Evolutionary conservation across 2,329 filamentous ascomycete species (phyloP), one percentile per base, ranked within the genome.

Genomic region (Exophiala alcalophila): DNA sequence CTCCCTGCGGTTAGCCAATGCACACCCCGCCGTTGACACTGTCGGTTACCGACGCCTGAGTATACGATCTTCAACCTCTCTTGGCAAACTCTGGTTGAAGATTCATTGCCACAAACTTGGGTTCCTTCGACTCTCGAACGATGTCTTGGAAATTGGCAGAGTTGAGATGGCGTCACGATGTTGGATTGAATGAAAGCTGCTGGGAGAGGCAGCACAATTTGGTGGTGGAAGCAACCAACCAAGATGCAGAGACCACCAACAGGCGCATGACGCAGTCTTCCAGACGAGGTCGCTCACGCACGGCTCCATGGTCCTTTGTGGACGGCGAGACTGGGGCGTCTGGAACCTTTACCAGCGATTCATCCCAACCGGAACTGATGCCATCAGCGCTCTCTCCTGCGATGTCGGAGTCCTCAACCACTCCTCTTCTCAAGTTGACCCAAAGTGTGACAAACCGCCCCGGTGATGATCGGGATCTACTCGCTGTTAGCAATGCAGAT

Each of bases 111-210:
- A n/a, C n/a, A n/a, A n/a, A n/a, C n/a, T n/a, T n/a, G n/a, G n/a
- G n/a, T n/a, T n/a, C n/a, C n/a, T n/a, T 23, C 12, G 9, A 28
- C 27, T 19, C 11, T 3, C 19, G 15, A 19, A 29, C 7, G 3
- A 52, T 52, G 50, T 49, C 50, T 14, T 52, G 50, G 50, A 52
- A 52, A 33, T 23, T 52, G 16, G 50, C 47, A 16, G 47, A 52
- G 23, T 23, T 52, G 31, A 43, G 50, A 33, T 52, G 50, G 50
- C 47, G 47, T 38, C 47, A 52, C 20, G 47, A 47, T 30, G 36
- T 47, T 9, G 50, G 50, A 9, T 29, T 52, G 24, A 37, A 47
- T 18, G 43, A 47, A 18, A 44, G 34, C 26, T 23, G n/a, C 15
- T 29, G 36, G 37, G 27, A 39, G 15, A 30, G 44, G 23, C 30